Conservation (phyloP, 1,284 basidiomycete genomes). For the Exsudoporus floridanus region DNA sequence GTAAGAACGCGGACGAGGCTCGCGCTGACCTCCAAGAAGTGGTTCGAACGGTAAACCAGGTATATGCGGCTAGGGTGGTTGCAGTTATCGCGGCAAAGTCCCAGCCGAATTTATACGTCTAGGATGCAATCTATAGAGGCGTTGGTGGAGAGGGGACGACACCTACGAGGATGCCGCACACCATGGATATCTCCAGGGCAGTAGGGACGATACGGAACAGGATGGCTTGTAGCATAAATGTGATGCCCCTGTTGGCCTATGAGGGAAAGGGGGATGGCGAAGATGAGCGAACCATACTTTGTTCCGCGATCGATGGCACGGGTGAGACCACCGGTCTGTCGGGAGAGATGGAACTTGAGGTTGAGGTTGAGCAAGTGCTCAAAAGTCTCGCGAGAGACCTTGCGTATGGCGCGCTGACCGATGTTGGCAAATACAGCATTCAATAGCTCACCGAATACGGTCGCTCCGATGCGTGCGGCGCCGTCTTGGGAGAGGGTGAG, state of each 20-base stretch:
- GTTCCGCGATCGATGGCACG: slow-evolving; percentile 97
- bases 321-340: slow-evolving; percentile 95
- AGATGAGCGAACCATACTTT: slow-evolving; percentile 55
- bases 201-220: slow-evolving; percentile 96
- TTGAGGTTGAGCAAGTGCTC: slow-evolving; percentile 90
- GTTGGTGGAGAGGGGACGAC: not conserved
- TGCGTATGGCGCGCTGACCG: slow-evolving; percentile 90
- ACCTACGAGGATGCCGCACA: slow-evolving; percentile 90
- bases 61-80: slow-evolving; percentile 85
- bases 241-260: slow-evolving; percentile 76
- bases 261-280: not conserved
- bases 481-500: slow-evolving; percentile 62
- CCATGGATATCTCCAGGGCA: slow-evolving; percentile 93
- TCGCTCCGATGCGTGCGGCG: slow-evolving; percentile 85
- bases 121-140: slow-evolving; percentile 2
- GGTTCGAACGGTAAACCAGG: slow-evolving; percentile 96
- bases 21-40: slow-evolving; percentile 85
- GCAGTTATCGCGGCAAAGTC: slow-evolving; percentile 93
- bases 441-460: slow-evolving; percentile 87
- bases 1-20: not conserved
- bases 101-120: slow-evolving; percentile 97
- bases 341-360: slow-evolving; percentile 87
- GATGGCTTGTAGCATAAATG: slow-evolving; percentile 91
- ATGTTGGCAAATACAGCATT: slow-evolving; percentile 98
- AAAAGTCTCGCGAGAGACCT: slow-evolving; percentile 92